A percentile compares a stretch with the other conserved stretches of the same genome.
Conservation (phyloP, 495 filamentous ascomycete species). For the Staphylotrichum longicolle region DNA sequence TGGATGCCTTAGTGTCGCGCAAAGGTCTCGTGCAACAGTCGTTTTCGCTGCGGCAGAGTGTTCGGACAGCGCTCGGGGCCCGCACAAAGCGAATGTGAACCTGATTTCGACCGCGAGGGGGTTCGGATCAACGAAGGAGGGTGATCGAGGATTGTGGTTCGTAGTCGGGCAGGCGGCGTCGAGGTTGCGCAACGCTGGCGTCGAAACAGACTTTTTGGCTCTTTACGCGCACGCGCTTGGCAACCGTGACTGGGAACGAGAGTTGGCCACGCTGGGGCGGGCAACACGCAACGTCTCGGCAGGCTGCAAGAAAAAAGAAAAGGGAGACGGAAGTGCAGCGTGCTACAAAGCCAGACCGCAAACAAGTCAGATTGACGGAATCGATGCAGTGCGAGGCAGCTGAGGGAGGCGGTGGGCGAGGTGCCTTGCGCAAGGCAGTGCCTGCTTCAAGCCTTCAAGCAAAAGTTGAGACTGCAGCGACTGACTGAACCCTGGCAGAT, state of each 20-base stretch:
- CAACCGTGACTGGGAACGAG: constrained; percentile 3
- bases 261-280: constrained; percentile 9
- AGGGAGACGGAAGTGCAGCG: neutral
- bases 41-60: neutral
- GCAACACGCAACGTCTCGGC: constrained; percentile 2
- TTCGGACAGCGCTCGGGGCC: neutral
- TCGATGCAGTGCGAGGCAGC: constrained; percentile 14
- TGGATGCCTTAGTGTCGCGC: constrained; percentile 15
- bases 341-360: constrained; percentile 1
- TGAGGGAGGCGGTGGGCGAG: constrained; percentile 2
- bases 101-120: neutral
- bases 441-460: neutral
- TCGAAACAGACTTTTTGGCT: constrained; percentile 24
- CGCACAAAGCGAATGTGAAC: constrained; percentile 8
- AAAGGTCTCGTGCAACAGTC: constrained; percentile 17
- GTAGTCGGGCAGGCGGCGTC: constrained; percentile 11
- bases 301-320: constrained; percentile 9
- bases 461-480: neutral
- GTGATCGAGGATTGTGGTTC: constrained; percentile 14
- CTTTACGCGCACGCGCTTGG: constrained; percentile 24
- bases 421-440: constrained; percentile 21
- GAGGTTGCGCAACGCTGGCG: constrained; percentile 20
- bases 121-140: constrained; percentile 5
- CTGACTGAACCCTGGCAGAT: neutral
- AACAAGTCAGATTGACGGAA: neutral